These are phyloP conservation scores for Globisporangium heterothallicum DNA, from an alignment of 352 stramenopile genomes.

Conservation along the genomic window DNA sequence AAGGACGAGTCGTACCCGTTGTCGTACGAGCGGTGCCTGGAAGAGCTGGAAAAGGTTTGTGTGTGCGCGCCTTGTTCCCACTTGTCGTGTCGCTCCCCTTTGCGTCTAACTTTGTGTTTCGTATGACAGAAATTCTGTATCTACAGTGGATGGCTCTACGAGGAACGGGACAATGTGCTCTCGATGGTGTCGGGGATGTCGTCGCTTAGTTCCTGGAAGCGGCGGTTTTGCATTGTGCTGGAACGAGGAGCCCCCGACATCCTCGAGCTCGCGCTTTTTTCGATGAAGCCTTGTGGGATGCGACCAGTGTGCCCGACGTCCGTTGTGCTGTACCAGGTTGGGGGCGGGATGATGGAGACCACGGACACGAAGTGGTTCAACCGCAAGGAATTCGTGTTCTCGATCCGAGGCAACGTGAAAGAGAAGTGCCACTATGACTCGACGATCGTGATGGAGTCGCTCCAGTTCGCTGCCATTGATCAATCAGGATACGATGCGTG, in stretches of 20 bases:
- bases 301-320: conserved; percentile 49
- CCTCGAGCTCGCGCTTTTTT: conserved; percentile 72
- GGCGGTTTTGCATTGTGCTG: conserved; percentile 62
- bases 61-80: too few species aligned
- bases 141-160: conserved; percentile 58
- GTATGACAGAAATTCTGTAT: conserved; percentile 40
- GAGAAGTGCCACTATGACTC: conserved; percentile 30
- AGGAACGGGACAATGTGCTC: conserved; percentile 57
- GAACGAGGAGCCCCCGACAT: conserved; percentile 49
- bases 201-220: conserved; percentile 57
- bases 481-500: conserved; percentile 40
- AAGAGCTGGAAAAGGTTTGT: conserved; percentile 47
- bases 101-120: background rate
- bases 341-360: conserved; percentile 30
- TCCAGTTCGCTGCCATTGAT: conserved; percentile 60
- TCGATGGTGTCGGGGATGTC: conserved; percentile 53
- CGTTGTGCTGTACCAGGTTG: conserved; percentile 59
- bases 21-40: conserved; percentile 40
- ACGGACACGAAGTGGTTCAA: conserved; percentile 71
- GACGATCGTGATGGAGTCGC: conserved; percentile 24
- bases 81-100: background rate
- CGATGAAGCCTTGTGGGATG: conserved; percentile 32
- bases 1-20: conserved; percentile 19
- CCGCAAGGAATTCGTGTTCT: conserved; percentile 56
- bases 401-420: conserved; percentile 29